A percentile compares a stretch with the other conserved stretches of the same genome.
These are phyloP conservation scores for Pseudocercospora vitis DNA, from an alignment of 2,329 filamentous ascomycete genomes.

Conservation along the genomic window DNA sequence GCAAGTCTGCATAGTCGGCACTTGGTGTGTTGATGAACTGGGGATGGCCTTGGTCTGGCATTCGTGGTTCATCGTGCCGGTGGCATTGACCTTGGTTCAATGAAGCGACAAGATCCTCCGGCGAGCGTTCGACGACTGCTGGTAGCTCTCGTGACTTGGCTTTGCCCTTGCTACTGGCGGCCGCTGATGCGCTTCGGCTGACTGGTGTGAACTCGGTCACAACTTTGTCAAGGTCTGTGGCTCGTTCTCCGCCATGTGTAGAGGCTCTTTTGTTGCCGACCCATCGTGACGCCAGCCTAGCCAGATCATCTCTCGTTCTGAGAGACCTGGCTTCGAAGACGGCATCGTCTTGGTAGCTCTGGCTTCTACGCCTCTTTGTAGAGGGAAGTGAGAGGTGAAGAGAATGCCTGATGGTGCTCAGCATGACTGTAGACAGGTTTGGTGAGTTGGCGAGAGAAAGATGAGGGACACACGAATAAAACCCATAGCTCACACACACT, in stretches of 20 bases:
- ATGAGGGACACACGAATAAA: not conserved
- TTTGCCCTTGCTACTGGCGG: not conserved
- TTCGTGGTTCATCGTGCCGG: not conserved
- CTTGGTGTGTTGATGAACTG: not conserved
- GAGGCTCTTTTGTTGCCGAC: not conserved
- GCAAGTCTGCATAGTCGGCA: not conserved
- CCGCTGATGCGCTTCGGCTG: not conserved
- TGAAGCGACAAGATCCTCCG: not conserved
- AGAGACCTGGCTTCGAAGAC: not conserved
- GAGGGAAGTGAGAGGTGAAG: not conserved
- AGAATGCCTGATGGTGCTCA: slow-evolving; percentile 6
- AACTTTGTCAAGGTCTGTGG: no score
- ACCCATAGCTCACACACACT: not conserved
- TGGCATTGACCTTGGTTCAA: not conserved
- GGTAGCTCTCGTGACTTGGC: not conserved
- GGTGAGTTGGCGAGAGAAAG: not conserved
- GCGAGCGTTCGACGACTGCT: not conserved
- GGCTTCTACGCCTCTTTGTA: not conserved
- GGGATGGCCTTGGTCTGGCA: not conserved
- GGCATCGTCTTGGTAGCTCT: not conserved
- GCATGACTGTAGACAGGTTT: not conserved
- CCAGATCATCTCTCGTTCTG: not conserved
- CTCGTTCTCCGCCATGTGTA: not conserved
- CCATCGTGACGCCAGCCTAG: slow-evolving; percentile 1
- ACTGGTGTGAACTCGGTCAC: no score